Evolutionary conservation across 208 protist genomes (phyloP), one percentile per base, ranked within the genome.

Genomic region (Leishmania tropica): DNA sequence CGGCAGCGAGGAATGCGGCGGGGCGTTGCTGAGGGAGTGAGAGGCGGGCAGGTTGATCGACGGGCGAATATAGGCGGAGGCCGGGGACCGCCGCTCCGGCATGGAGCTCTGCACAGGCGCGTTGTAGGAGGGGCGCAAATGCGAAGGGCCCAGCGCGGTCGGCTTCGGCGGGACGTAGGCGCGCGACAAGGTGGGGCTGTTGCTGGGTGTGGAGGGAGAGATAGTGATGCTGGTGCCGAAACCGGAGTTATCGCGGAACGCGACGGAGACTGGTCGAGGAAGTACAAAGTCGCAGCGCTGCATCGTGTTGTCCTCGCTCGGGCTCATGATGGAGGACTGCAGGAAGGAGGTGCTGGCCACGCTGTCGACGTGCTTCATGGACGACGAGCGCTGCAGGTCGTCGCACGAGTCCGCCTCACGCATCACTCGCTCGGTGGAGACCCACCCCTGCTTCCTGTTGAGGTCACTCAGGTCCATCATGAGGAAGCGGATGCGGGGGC

Each of bases 381-480:
- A 78, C 60, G 67, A 62, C 65, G 54, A 72, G 60, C 75, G 83
- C 72, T 82, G 83, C 78, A 83, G 31, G 76, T 83, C 85, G 37
- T 88, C 81, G 85, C 81, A 83, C 21, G 81, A 83, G 78, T 85
- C 85, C 6, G 81, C 85, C 71, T 85, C 85, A n/a, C 76, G 81
- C 81, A 88, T 80, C 65, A 82, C 83, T 62, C 70, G 48, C 48
- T 90, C 88, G 24, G 37, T 40, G 2, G 80, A 21, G 28, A 94
- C 79, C 91, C 92, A 97, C 11, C 85, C 78, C 71, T 92, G 51
- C 70, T 86, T 85, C 60, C 84, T 83, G 72, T 88, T 87, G 17
- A 86, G 81, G 76, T 97, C 93, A 58, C 40, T 76, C 62, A 97
- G 83, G 81, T 96, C 86, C 95, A 96, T 95, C 89, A 96, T 94